Evolutionary conservation across 1,284 basidiomycete genomes (phyloP).

Genomic region (Peniophora sp.): DNA sequence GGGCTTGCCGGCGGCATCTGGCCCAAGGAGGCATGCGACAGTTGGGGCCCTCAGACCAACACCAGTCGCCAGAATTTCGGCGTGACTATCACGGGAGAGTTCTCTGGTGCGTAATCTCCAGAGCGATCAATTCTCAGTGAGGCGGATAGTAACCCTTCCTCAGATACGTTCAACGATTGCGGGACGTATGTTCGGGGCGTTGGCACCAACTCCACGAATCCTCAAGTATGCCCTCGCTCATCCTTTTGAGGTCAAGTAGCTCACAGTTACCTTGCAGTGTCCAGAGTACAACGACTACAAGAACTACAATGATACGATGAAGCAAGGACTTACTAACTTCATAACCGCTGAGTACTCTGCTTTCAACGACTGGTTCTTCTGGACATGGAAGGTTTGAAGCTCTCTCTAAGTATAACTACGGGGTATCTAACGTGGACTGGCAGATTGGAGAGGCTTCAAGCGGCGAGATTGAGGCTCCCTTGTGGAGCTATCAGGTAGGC

Average conservation of each 20-base stretch:
- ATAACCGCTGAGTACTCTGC: background rate
- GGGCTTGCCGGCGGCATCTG: slow-evolving; percentile 26
- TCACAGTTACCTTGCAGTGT: background rate
- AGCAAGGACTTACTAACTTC: background rate
- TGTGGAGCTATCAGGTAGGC: background rate
- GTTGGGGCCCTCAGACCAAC: slow-evolving; percentile 45
- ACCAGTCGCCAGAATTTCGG: slow-evolving; percentile 37
- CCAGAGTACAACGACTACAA: background rate
- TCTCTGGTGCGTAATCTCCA: slow-evolving; percentile 17
- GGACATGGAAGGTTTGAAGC: background rate
- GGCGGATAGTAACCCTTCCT: no score
- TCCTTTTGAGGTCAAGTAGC: no score
- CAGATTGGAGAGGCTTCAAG: background rate
- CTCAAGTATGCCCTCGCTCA: background rate
- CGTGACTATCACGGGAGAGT: slow-evolving; percentile 45
- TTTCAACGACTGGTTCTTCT: background rate
- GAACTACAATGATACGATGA: background rate
- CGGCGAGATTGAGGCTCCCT: background rate
- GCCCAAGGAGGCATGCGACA: slow-evolving; percentile 30
- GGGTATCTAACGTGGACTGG: background rate
- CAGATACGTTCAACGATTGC: slow-evolving; percentile 37
- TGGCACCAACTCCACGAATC: slow-evolving; percentile 4
- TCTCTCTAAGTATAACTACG: background rate
- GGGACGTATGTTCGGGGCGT: slow-evolving; percentile 40
- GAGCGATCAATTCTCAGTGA: no score